phyloP scores from a whole-genome alignment of 345 rosid species.

The Populus euphratica region DNA sequence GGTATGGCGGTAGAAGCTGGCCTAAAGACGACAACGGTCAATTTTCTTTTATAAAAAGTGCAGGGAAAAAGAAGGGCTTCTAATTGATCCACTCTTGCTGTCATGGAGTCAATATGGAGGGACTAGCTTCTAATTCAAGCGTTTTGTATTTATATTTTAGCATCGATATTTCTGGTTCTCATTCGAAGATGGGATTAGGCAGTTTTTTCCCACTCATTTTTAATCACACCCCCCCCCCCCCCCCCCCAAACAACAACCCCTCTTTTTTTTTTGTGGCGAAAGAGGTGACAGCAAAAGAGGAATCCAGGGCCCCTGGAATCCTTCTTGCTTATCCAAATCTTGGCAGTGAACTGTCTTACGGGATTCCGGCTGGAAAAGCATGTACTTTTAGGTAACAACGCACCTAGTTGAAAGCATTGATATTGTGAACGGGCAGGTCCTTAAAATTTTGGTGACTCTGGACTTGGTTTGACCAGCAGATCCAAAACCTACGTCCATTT shows the following conservation, averaged over 20 bases:
- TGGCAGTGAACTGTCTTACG: background rate
- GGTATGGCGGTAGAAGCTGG: background rate
- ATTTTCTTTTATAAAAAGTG: no score
- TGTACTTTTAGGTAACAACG: background rate
- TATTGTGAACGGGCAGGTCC: background rate
- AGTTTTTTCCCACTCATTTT: background rate
- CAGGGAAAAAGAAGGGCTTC: background rate
- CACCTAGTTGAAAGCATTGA: background rate
- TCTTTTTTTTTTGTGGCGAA: constrained; percentile 7
- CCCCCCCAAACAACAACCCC: no score
- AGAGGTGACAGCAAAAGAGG: constrained; percentile 9
- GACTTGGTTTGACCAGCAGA: background rate
- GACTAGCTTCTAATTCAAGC: background rate
- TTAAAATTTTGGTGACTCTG: background rate
- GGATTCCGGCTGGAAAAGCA: background rate
- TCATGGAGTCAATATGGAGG: background rate
- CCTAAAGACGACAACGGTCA: background rate
- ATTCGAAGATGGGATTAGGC: no score
- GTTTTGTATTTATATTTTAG: background rate
- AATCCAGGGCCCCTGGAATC: constrained; percentile 5
- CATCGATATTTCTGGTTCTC: background rate
- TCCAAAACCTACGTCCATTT: background rate
- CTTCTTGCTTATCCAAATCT: background rate
- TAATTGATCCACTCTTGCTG: background rate
- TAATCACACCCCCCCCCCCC: background rate